These are phyloP conservation scores for Aspergillus funiculosus DNA, from an alignment of 495 filamentous ascomycete species.

Conservation along the genomic window DNA sequence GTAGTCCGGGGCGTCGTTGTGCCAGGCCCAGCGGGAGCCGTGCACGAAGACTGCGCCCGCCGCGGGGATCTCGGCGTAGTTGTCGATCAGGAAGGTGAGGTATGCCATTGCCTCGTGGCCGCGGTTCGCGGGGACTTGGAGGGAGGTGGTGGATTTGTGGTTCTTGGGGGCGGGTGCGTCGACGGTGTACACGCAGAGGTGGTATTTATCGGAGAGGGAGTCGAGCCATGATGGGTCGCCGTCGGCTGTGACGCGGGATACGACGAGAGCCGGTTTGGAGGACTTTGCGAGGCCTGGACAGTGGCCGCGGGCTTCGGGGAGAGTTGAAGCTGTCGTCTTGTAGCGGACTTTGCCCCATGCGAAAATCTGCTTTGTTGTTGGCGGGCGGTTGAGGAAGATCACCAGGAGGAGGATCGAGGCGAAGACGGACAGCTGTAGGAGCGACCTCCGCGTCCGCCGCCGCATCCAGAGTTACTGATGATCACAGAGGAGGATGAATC, in stretches of 20 bases:
- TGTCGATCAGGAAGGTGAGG: constrained; percentile 61
- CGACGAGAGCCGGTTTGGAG: constrained; percentile 36
- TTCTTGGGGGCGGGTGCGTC: constrained; percentile 42
- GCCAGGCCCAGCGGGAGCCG: constrained; percentile 41
- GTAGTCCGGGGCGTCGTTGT: constrained; percentile 39
- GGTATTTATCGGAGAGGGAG: constrained; percentile 27
- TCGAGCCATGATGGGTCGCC: constrained; percentile 36
- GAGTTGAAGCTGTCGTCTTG: constrained; percentile 22
- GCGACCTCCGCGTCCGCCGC: constrained; percentile 20
- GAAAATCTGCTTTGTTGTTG: constrained; percentile 23
- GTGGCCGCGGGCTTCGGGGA: constrained; percentile 26
- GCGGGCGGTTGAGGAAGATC: constrained; percentile 31
- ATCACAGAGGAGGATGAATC: too few species aligned
- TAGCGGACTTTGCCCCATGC: constrained; percentile 38
- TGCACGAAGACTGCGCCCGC: constrained; percentile 41
- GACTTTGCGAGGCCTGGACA: constrained; percentile 30
- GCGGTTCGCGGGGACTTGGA: constrained; percentile 58
- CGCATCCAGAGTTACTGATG: constrained; percentile 8
- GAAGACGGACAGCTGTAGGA: constrained; percentile 30
- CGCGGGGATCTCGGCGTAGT: constrained; percentile 54
- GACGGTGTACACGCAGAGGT: constrained; percentile 49
- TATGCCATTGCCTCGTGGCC: constrained; percentile 66
- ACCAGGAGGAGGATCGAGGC: constrained; percentile 25
- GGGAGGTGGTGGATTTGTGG: constrained; percentile 23
- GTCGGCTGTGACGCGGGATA: constrained; percentile 33